Evolutionary conservation across 2,329 filamentous ascomycete genomes (phyloP).

Genomic region (Hymenoscyphus repandus): DNA sequence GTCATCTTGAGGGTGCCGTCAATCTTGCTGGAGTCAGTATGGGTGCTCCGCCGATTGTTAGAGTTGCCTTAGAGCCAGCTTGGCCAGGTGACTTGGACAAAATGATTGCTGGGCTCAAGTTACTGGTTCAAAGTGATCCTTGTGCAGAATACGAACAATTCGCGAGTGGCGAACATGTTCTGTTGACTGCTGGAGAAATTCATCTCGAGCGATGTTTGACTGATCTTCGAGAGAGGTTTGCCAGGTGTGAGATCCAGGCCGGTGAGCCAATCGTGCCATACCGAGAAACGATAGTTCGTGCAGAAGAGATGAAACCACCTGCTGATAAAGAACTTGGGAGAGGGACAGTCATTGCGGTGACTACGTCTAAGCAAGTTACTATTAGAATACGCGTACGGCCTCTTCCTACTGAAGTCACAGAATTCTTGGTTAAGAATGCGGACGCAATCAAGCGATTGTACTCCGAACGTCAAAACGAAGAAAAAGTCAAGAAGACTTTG

Average conservation of each 20-base stretch:
- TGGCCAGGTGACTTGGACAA: conserved; percentile 89
- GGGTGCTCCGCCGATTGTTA: conserved; percentile 83
- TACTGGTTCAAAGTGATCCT: conserved; percentile 91
- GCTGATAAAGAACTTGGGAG: conserved; percentile 81
- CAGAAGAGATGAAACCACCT: conserved; percentile 86
- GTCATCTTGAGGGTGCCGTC: conserved; percentile 75
- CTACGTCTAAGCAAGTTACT: conserved; percentile 80
- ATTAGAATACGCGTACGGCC: conserved; percentile 74
- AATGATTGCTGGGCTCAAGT: conserved; percentile 81
- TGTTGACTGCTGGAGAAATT: conserved; percentile 88
- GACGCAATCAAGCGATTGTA: conserved; percentile 76
- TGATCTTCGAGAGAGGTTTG: conserved; percentile 87
- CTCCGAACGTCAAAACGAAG: conserved; percentile 57
- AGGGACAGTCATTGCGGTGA: conserved; percentile 69
- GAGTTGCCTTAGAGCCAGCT: conserved; percentile 88
- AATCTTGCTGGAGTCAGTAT: conserved; percentile 85
- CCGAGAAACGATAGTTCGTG: conserved; percentile 82
- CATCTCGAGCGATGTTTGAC: conserved; percentile 92
- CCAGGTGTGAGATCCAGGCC: conserved; percentile 88
- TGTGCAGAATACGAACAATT: conserved; percentile 95
- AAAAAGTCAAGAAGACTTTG: conserved; percentile 29
- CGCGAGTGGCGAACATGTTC: conserved; percentile 87
- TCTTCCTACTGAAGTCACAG: conserved; percentile 70
- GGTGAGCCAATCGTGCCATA: conserved; percentile 95
- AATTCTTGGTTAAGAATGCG: conserved; percentile 78